These are phyloP conservation scores for Articulospora tetracladia DNA, from an alignment of 495 filamentous ascomycete genomes.

Conservation along the genomic window DNA sequence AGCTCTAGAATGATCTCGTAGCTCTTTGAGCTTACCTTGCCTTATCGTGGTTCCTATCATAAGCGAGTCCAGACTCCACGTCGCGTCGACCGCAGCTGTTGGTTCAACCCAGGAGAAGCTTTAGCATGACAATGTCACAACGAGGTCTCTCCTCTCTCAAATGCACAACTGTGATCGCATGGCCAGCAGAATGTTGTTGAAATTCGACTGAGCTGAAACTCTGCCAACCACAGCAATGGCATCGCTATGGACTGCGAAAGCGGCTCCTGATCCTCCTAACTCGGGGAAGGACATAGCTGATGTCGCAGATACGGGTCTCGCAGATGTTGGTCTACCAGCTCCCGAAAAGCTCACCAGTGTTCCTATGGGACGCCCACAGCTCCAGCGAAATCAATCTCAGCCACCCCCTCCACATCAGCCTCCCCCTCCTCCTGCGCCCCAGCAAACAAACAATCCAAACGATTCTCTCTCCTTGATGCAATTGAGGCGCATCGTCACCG, in stretches of 20 bases:
- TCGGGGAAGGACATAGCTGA: constrained; percentile 16
- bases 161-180: background rate
- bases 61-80: background rate
- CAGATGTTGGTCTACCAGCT: constrained; percentile 24
- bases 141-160: background rate
- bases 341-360: constrained; percentile 11
- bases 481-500: constrained; percentile 72
- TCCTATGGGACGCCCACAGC: constrained; percentile 41
- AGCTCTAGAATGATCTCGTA: too few relatives aligned
- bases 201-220: background rate
- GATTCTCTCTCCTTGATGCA: constrained; percentile 84
- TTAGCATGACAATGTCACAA: background rate
- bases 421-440: constrained; percentile 36
- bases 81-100: background rate
- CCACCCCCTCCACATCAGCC: constrained; percentile 56
- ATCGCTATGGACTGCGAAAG: constrained; percentile 20
- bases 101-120: background rate
- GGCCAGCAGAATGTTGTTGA: constrained; percentile 1
- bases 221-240: constrained; percentile 14
- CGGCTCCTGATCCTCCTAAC: constrained; percentile 2
- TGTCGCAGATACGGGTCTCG: constrained; percentile 26
- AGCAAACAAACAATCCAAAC: constrained; percentile 38
- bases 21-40: too few relatives aligned
- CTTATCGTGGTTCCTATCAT: constrained; percentile 6
- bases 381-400: constrained; percentile 55